Evolutionary conservation across 768 basidiomycete genomes (phyloP).

Genomic region (Lenzites betulinus): DNA sequence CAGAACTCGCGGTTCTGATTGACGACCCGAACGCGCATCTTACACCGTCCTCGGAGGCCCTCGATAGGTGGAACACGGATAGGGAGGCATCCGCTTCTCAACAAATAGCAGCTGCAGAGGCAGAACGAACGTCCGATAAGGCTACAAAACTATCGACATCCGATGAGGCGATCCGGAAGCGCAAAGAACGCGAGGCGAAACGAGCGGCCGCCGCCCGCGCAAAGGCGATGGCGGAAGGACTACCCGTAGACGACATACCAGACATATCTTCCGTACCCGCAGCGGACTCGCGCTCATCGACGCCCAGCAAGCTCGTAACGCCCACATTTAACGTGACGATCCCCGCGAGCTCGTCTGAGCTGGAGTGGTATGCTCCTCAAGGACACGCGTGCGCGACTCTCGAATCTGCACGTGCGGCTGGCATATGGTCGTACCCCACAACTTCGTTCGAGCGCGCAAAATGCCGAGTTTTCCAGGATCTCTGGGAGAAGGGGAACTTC

Average conservation of each 20-base stretch:
- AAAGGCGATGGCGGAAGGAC: constrained; percentile 27
- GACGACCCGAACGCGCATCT: constrained; percentile 66
- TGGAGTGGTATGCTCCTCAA: constrained; percentile 68
- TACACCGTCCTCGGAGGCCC: constrained; percentile 47
- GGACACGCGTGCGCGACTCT: constrained; percentile 54
- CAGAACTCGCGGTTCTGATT: constrained; percentile 77
- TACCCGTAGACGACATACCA: constrained; percentile 5
- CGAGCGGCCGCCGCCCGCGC: constrained; percentile 31
- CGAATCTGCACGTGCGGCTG: constrained; percentile 59
- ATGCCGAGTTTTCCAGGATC: constrained; percentile 75
- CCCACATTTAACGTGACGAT: constrained; percentile 59
- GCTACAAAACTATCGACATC: constrained; percentile 29
- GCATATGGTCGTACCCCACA: constrained; percentile 77
- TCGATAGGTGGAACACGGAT: constrained; percentile 54
- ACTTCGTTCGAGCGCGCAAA: constrained; percentile 67
- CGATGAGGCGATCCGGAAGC: constrained; percentile 68
- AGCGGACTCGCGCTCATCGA: constrained; percentile 15
- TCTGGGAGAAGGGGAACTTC: constrained; percentile 85
- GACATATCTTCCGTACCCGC: not conserved
- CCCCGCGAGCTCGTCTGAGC: constrained; percentile 59
- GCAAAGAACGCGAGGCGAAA: constrained; percentile 66
- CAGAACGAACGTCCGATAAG: constrained; percentile 50
- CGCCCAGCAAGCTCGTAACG: constrained; percentile 15
- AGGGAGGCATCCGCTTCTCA: constrained; percentile 47
- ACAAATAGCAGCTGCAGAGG: constrained; percentile 52